Evolutionary conservation across 331 rosid species (phyloP), one percentile per base, ranked within the genome.

Genomic region (Saraca asoca): DNA sequence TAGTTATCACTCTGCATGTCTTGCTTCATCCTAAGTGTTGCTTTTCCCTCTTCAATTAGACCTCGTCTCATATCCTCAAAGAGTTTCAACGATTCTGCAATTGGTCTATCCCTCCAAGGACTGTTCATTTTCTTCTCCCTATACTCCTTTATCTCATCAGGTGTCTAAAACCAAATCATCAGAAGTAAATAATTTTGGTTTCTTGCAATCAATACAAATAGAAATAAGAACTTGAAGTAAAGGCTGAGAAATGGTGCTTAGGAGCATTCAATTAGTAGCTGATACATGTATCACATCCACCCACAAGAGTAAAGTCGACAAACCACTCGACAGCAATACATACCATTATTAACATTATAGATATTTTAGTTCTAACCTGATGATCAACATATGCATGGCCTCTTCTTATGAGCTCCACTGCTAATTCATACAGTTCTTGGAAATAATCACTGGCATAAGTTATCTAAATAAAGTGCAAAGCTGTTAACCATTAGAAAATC

Each of bases 1-100:
- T 68, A 86, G 58, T 94, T 90, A 51, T 94, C 98, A 58, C 96
- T 94, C 86, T 94, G 97, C 98, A 94, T 94, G 80, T 94, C 98
- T 80, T 94, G 98, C 85, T 86, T 94, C 98, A 94, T 94, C 77
- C 98, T 72, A 13, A 94, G 90, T 51, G 98, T 94, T 29, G 98
- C 97, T 76, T 86, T 94, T 58, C 98, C 98, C 79, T 94, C 98
- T 73, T 88, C 95, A 46, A 88, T 75, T 29, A 75, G 71, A 38
- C 97, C 98, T 7, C 78, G 66, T 73, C 82, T 90, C 98, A 94
- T 94, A 63, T 90, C 98, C 66, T 90, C 95, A 68, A 94, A 94
- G 61, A 88, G 87, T 75, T 81, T 81, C 79, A 90, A 57, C 5
- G 98, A 94, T 71, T 94, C 98, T 39, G 82, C 79, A 66, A 86